These are phyloP conservation scores for Debaryomyces castellii DNA, from an alignment of 805 yeast species.

Conservation along the genomic window DNA sequence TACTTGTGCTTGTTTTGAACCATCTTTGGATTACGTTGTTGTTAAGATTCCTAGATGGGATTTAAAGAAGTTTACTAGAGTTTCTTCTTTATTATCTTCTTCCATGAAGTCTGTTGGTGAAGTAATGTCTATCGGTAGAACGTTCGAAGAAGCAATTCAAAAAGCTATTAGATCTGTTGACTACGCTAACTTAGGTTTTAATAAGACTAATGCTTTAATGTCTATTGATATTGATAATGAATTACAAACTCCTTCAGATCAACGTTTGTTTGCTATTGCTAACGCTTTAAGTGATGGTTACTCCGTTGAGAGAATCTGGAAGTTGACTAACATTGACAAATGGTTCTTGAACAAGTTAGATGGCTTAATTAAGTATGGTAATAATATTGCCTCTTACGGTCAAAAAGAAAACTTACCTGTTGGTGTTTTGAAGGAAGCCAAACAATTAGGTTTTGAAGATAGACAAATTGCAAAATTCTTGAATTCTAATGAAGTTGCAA, in stretches of 20 bases:
- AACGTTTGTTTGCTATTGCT: slow-evolving; percentile 93
- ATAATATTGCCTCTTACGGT: slow-evolving; percentile 56
- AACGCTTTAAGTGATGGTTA: slow-evolving; percentile 89
- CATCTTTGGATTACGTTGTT: slow-evolving; percentile 93
- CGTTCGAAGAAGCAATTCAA: slow-evolving; percentile 96
- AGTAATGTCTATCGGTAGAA: slow-evolving; percentile 96
- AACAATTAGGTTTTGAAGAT: slow-evolving; percentile 96
- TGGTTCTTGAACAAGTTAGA: slow-evolving; percentile 93
- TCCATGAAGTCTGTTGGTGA: slow-evolving; percentile 99
- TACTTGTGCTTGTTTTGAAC: slow-evolving; percentile 96
- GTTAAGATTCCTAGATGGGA: slow-evolving; percentile 99
- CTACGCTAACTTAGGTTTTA: slow-evolving; percentile 93
- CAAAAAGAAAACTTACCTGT: slow-evolving; percentile 62
- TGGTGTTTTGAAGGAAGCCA: slow-evolving; percentile 72
- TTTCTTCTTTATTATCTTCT: slow-evolving; percentile 81
- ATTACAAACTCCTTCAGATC: slow-evolving; percentile 95
- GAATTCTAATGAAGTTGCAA: slow-evolving; percentile 87
- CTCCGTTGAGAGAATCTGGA: slow-evolving; percentile 89
- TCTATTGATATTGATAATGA: slow-evolving; percentile 90
- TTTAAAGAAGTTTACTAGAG: slow-evolving; percentile 91
- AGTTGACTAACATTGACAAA: slow-evolving; percentile 86
- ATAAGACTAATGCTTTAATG: slow-evolving; percentile 78
- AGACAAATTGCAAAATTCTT: slow-evolving; percentile 90
- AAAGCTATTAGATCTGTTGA: slow-evolving; percentile 97
- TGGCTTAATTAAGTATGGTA: slow-evolving; percentile 71